A percentile compares a stretch with the other conserved stretches of the same genome.
phyloP scores from a whole-genome alignment of 73 alveolate genomes.

The Blepharisma japonicum region DNA sequence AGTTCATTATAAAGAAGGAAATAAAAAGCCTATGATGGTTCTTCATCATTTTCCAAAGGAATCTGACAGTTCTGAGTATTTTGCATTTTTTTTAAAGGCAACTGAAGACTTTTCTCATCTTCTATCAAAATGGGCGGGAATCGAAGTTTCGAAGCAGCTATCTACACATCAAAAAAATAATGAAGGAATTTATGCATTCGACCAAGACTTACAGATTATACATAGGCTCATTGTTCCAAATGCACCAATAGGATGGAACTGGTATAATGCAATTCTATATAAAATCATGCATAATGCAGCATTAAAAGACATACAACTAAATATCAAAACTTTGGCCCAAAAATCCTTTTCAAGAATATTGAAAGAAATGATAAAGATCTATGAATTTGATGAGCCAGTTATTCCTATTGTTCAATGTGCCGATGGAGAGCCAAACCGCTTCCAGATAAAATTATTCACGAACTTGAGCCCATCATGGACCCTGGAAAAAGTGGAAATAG shows the following conservation, averaged over 20 bases:
- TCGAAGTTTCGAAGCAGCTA: neutral
- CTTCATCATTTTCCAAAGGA: neutral
- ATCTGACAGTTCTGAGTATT: neutral
- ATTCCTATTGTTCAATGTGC: neutral
- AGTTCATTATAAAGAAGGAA: neutral
- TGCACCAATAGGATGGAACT: neutral
- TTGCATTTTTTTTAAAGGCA: neutral
- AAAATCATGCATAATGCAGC: slow-evolving; percentile 31
- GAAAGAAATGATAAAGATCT: neutral
- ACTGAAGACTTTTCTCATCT: neutral
- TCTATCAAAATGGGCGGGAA: neutral
- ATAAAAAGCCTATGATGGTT: neutral
- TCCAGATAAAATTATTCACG: no score
- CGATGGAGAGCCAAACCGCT: no score
- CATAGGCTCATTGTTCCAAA: slow-evolving; percentile 14
- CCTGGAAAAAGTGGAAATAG: no score
- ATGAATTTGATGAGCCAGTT: neutral
- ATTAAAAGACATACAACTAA: neutral
- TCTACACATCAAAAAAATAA: neutral
- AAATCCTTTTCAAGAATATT: neutral
- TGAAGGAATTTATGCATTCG: slow-evolving; percentile 24
- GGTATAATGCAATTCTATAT: slow-evolving; percentile 24
- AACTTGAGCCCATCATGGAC: no score
- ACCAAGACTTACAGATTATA: neutral
- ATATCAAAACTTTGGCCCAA: neutral